Evolutionary conservation across 371 early-diverging fungal genomes (phyloP).

Genomic region (Syncephalis plumigaleata): DNA sequence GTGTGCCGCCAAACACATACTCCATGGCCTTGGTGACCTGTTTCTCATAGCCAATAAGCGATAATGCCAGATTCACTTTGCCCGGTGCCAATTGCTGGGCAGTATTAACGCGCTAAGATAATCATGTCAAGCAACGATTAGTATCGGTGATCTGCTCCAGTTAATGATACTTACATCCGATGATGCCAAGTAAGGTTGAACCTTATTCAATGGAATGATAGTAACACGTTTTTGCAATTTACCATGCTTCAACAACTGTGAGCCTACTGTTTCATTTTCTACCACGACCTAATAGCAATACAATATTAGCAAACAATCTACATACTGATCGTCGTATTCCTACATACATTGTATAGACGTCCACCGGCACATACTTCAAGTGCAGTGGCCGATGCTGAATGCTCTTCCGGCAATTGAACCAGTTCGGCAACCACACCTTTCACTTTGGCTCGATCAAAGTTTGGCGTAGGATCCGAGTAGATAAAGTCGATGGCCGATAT

Average conservation of each 20-base stretch:
- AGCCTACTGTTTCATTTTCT: conserved; percentile 73
- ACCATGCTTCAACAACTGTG: conserved; percentile 66
- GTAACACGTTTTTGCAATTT: conserved; percentile 72
- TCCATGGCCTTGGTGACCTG: conserved; percentile 77
- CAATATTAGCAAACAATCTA: background rate
- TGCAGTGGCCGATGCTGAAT: conserved; percentile 49
- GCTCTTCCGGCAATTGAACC: conserved; percentile 42
- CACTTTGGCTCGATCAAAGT: conserved; percentile 78
- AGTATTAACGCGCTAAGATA: conserved; percentile 33
- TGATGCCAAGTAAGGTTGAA: conserved; percentile 40
- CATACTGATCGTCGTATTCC: background rate
- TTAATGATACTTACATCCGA: conserved; percentile 26
- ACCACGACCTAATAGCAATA: conserved; percentile 63
- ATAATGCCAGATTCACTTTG: conserved; percentile 66
- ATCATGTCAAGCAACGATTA: conserved; percentile 1
- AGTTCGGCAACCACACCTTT: conserved; percentile 87
- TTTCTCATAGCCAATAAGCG: conserved; percentile 61
- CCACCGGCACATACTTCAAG: conserved; percentile 92
- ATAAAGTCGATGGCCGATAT: conserved; percentile 44
- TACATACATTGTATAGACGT: conserved; percentile 63
- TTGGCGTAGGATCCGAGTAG: conserved; percentile 50
- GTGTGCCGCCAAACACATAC: conserved; percentile 88
- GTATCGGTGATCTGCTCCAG: no score
- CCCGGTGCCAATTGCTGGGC: conserved; percentile 69
- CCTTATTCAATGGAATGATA: conserved; percentile 96